Evolutionary conservation across 441 rosid species (phyloP).

Genomic region (Populus hybrid): DNA sequence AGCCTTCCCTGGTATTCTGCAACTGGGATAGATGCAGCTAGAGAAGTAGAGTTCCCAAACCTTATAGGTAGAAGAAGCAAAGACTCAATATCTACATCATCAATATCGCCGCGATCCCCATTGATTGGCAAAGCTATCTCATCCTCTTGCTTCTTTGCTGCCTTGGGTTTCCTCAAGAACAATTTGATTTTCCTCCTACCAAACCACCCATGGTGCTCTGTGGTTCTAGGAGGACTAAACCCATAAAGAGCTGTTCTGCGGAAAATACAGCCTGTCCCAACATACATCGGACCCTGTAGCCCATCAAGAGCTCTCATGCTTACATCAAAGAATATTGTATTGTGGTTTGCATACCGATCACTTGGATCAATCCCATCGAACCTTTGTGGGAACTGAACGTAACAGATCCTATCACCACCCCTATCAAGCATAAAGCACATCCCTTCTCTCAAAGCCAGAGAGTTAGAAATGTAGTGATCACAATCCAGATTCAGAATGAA

Average conservation of each 20-base stretch:
- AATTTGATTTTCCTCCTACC: constrained; percentile 60
- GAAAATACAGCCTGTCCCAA: constrained; percentile 89
- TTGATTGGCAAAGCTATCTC: constrained; percentile 43
- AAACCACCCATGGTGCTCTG: constrained; percentile 65
- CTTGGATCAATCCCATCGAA: constrained; percentile 91
- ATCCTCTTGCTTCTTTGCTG: constrained; percentile 46
- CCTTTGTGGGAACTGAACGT: constrained; percentile 88
- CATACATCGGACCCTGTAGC: constrained; percentile 85
- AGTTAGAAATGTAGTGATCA: constrained; percentile 81
- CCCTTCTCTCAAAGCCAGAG: constrained; percentile 76
- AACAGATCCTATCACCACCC: constrained; percentile 74
- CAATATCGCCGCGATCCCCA: constrained; percentile 39
- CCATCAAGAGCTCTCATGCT: constrained; percentile 92
- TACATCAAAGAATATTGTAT: constrained; percentile 89
- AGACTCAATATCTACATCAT: constrained; percentile 63
- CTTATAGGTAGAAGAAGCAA: constrained; percentile 56
- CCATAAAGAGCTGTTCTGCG: constrained; percentile 86
- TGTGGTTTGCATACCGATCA: constrained; percentile 87
- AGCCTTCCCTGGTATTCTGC: constrained; percentile 82
- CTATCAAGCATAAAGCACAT: constrained; percentile 95
- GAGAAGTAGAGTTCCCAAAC: constrained; percentile 67
- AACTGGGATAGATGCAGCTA: constrained; percentile 68
- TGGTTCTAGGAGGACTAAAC: constrained; percentile 71
- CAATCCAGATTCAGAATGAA: constrained; percentile 84
- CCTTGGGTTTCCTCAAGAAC: constrained; percentile 49